phyloP scores from a whole-genome alignment of 108 stramenopile species.

The Parmales sp. region DNA sequence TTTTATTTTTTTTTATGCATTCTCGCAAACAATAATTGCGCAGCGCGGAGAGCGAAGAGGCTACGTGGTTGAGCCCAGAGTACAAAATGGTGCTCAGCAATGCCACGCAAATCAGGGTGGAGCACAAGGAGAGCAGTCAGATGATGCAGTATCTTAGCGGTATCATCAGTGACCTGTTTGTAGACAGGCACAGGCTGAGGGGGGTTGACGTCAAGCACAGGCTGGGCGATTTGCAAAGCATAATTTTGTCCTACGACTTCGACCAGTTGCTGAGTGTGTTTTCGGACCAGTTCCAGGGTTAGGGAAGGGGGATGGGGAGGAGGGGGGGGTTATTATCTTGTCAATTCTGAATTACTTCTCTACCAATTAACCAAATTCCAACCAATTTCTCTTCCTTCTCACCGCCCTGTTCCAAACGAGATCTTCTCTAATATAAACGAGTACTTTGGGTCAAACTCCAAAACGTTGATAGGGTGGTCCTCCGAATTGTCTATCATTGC shows the following conservation, averaged over 20 bases:
- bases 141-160: slow-evolving; percentile 26
- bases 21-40: slow-evolving; percentile 18
- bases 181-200: slow-evolving; percentile 33
- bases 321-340: too few relatives aligned
- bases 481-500: background rate
- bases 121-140: slow-evolving; percentile 27
- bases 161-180: slow-evolving; percentile 35
- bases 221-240: background rate
- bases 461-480: slow-evolving; percentile 5
- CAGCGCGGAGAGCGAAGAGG: slow-evolving; percentile 21
- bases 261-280: background rate
- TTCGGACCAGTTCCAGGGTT: too few relatives aligned
- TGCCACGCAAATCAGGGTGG: slow-evolving; percentile 23
- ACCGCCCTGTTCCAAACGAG: background rate
- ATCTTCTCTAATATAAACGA: slow-evolving; percentile 6
- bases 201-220: slow-evolving; percentile 15
- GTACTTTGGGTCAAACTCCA: background rate
- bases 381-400: background rate
- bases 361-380: background rate
- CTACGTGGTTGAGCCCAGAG: slow-evolving; percentile 30
- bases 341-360: background rate
- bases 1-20: too few relatives aligned
- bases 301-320: too few relatives aligned
- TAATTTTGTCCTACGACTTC: background rate
- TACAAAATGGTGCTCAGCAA: slow-evolving; percentile 27